Evolutionary conservation across 352 stramenopile species (phyloP).

Genomic region (Sclerospora graminicola): DNA sequence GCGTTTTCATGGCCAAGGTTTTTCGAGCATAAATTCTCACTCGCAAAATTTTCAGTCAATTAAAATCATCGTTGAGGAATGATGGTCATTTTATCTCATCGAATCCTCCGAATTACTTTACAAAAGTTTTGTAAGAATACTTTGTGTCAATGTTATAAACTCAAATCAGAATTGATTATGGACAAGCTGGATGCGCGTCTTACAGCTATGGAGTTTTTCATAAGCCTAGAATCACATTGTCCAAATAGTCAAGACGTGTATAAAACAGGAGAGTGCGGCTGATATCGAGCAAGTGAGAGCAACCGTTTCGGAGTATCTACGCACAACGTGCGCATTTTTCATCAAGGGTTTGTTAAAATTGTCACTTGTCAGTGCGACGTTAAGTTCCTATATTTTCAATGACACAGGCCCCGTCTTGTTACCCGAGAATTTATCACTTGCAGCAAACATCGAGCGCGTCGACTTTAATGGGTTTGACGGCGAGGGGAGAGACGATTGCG

Average conservation of each 20-base stretch:
- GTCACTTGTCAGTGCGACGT: not conserved
- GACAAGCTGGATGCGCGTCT: too few species aligned
- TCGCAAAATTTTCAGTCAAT: too few species aligned
- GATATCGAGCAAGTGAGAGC: conserved; percentile 24
- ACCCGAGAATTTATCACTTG: conserved; percentile 11
- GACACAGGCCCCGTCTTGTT: conserved; percentile 24
- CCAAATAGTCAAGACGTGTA: conserved; percentile 39
- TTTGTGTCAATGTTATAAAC: too few species aligned
- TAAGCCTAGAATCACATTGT: not conserved
- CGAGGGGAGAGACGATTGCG: conserved; percentile 1
- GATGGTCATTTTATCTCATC: too few species aligned
- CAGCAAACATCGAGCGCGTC: conserved; percentile 28
- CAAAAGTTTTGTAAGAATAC: too few species aligned
- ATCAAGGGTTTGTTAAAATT: conserved; percentile 11
- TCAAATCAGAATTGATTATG: too few species aligned
- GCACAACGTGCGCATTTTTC: conserved; percentile 17
- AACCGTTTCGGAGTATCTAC: conserved; percentile 17
- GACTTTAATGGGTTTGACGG: conserved; percentile 30
- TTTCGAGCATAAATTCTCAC: too few species aligned
- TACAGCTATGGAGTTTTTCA: too few species aligned
- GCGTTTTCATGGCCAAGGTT: too few species aligned
- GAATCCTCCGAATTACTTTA: too few species aligned
- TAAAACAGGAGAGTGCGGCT: conserved; percentile 40
- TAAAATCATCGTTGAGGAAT: too few species aligned
- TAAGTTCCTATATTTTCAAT: conserved; percentile 1